A percentile compares a stretch with the other conserved stretches of the same genome.
phyloP scores from a whole-genome alignment of 192 early-diverging fungal genomes.

The Thamnidium elegans region DNA sequence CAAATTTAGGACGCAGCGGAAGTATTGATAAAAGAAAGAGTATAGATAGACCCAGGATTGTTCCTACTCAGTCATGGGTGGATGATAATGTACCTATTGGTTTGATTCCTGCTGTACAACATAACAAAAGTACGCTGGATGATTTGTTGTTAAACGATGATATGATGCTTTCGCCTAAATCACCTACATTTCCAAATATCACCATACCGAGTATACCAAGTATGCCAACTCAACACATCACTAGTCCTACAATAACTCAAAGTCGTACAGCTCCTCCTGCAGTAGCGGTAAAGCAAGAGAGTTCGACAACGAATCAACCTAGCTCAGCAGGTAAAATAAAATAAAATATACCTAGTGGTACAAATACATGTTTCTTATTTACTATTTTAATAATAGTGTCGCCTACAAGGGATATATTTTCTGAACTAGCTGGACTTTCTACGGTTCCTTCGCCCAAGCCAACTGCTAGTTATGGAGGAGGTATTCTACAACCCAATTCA shows the following conservation, averaged over 20 bases:
- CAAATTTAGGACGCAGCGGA: neutral
- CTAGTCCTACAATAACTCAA: neutral
- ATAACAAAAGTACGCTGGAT: neutral
- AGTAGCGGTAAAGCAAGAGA: too few relatives aligned
- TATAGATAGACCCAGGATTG: neutral
- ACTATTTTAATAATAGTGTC: too few relatives aligned
- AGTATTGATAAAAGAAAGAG: neutral
- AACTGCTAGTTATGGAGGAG: conserved; percentile 9
- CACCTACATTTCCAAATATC: neutral
- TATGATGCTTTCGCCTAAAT: conserved; percentile 7
- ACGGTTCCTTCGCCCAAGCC: neutral
- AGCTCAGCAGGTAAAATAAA: neutral
- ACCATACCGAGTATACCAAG: neutral
- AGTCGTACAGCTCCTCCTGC: neutral
- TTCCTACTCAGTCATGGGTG: neutral
- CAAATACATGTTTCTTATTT: too few relatives aligned
- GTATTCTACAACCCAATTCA: conserved; percentile 15
- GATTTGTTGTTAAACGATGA: conserved; percentile 16
- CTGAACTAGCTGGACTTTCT: neutral
- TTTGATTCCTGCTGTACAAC: conserved; percentile 5
- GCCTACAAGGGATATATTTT: neutral
- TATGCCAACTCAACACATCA: neutral
- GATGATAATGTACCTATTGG: conserved; percentile 22
- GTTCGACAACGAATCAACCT: neutral
- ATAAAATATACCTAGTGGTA: too few relatives aligned